These are phyloP conservation scores for Phycomyces nitens DNA, from an alignment of 192 early-diverging fungal genomes.

Conservation along the genomic window DNA sequence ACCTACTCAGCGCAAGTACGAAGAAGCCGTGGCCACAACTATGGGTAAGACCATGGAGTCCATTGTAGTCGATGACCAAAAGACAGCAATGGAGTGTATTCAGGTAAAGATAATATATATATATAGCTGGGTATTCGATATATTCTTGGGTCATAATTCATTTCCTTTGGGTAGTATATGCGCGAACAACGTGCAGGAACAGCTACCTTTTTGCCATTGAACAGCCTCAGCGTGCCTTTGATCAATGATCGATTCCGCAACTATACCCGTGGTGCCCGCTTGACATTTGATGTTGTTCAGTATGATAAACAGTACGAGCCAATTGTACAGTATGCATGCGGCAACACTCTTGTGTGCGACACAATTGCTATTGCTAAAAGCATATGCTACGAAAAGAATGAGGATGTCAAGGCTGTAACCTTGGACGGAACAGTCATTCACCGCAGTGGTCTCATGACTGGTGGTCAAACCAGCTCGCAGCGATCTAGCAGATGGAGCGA, in stretches of 20 bases:
- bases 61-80: conserved; percentile 89
- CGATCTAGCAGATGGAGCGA: conserved; percentile 80
- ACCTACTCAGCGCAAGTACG: conserved; percentile 91
- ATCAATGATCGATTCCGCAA: conserved; percentile 81
- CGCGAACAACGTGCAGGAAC: conserved; percentile 88
- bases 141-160: no score
- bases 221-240: conserved; percentile 68
- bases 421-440: conserved; percentile 95
- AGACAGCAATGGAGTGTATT: conserved; percentile 95
- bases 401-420: conserved; percentile 88
- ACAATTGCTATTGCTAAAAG: conserved; percentile 77
- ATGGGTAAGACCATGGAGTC: conserved; percentile 92
- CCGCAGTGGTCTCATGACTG: conserved; percentile 95
- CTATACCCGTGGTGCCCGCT: conserved; percentile 74
- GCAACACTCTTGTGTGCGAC: conserved; percentile 91
- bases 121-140: not conserved
- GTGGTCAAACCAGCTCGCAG: conserved; percentile 54
- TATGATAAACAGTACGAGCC: conserved; percentile 73
- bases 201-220: conserved; percentile 92
- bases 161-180: conserved; percentile 59
- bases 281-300: conserved; percentile 92
- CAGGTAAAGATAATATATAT: conserved; percentile 41
- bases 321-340: conserved; percentile 88
- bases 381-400: conserved; percentile 77
- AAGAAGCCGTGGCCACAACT: conserved; percentile 78